Percentiles rank a stretch among this genome's conserved stretches.
These are phyloP conservation scores for Cyberlindnera mrakii DNA, from an alignment of 805 yeast genomes.

Conservation along the genomic window DNA sequence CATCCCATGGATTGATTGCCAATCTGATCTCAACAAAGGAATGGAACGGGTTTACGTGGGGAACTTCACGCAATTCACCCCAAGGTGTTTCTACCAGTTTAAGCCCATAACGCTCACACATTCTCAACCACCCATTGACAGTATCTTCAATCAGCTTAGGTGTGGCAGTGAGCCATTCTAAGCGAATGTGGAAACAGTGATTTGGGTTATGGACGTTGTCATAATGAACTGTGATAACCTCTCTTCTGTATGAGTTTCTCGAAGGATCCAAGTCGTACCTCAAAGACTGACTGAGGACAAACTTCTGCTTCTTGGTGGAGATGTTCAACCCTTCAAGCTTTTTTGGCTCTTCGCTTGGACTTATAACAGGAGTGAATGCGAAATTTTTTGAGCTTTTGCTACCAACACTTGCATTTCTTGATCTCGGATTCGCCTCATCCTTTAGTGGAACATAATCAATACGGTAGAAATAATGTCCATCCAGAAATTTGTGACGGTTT, in stretches of 20 bases:
- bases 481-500: conserved; percentile 74
- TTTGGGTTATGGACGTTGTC: conserved; percentile 92
- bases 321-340: not conserved
- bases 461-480: conserved; percentile 85
- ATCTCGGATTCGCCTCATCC: conserved; percentile 7
- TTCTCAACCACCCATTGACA: conserved; percentile 68
- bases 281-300: conserved; percentile 62
- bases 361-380: conserved; percentile 15
- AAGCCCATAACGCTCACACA: conserved; percentile 82
- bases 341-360: conserved; percentile 5
- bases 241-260: conserved; percentile 68
- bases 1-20: conserved; percentile 68
- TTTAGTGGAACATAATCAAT: conserved; percentile 9
- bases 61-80: conserved; percentile 75
- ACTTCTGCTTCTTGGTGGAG: conserved; percentile 21
- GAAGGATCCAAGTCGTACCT: conserved; percentile 71
- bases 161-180: conserved; percentile 92
- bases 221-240: conserved; percentile 74
- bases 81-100: conserved; percentile 84
- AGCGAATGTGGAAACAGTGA: conserved; percentile 83
- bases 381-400: conserved; percentile 2
- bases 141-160: conserved; percentile 79
- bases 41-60: conserved; percentile 78
- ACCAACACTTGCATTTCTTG: conserved; percentile 3
- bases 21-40: conserved; percentile 68